Percentiles rank a stretch among this genome's conserved stretches.
Conservation (phyloP, 164 flowering plant genomes). For the Aristolochia fimbriata region DNA sequence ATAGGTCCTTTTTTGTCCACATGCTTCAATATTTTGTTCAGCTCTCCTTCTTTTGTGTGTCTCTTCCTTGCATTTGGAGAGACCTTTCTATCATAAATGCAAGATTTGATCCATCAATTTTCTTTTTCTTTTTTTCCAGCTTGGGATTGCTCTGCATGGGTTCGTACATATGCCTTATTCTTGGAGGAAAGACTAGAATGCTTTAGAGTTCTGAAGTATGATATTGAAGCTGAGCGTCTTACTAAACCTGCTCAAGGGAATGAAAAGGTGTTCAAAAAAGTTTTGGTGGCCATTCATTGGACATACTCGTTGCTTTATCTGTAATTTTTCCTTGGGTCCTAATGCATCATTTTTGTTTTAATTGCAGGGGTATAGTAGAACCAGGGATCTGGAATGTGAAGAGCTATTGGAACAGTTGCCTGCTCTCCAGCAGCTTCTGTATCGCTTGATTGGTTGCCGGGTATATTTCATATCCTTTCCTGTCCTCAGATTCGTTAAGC, state of each 20-base stretch:
- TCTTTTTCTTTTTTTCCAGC: slow-evolving; percentile 37
- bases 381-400: slow-evolving; percentile 79
- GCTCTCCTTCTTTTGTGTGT: neutral
- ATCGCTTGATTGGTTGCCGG: slow-evolving; percentile 96
- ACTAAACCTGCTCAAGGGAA: slow-evolving; percentile 66
- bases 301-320: neutral
- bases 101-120: too few relatives aligned
- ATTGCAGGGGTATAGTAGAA: slow-evolving; percentile 77
- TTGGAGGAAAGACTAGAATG: slow-evolving; percentile 96
- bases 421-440: slow-evolving; percentile 78
- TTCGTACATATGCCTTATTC: slow-evolving; percentile 85
- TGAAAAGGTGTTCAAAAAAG: slow-evolving; percentile 57
- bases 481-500: neutral
- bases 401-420: slow-evolving; percentile 92
- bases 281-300: neutral
- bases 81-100: too few relatives aligned
- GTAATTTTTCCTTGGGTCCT: neutral
- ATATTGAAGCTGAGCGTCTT: slow-evolving; percentile 88
- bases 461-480: slow-evolving; percentile 27
- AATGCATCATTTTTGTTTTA: neutral
- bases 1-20: slow-evolving; percentile 37
- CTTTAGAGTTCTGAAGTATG: slow-evolving; percentile 79
- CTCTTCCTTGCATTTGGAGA: too few relatives aligned
- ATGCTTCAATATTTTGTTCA: neutral
- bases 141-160: slow-evolving; percentile 99